Evolutionary conservation across 768 basidiomycete species (phyloP).

Genomic region (Amanita brunnescens): DNA sequence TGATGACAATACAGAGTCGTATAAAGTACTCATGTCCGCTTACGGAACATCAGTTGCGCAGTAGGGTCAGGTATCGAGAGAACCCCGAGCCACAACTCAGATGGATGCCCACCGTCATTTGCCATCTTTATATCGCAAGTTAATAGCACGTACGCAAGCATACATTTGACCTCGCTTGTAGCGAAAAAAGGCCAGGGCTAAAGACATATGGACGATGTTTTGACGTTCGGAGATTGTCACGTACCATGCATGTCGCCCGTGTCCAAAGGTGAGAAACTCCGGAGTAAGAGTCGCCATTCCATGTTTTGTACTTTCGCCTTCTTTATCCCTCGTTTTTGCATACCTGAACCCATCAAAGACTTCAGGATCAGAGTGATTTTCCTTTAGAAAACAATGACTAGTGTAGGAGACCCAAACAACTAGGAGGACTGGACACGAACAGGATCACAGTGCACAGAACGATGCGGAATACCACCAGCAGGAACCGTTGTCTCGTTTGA

Average conservation of each 20-base stretch:
- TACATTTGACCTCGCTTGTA: conserved; percentile 24
- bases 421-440: neutral
- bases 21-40: conserved; percentile 4
- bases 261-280: conserved; percentile 25
- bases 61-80: conserved; percentile 20
- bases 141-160: conserved; percentile 22
- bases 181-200: conserved; percentile 26
- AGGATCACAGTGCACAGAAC: conserved; percentile 9
- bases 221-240: too few species aligned
- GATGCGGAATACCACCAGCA: conserved; percentile 13
- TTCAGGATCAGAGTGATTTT: conserved; percentile 23
- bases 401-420: neutral
- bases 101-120: conserved; percentile 11
- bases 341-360: conserved; percentile 36
- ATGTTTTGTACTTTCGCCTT: conserved; percentile 19
- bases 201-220: neutral
- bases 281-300: conserved; percentile 20
- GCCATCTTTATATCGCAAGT: conserved; percentile 27
- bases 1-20: too few species aligned
- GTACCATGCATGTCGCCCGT: conserved; percentile 16
- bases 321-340: conserved; percentile 18
- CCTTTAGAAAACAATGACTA: neutral
- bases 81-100: conserved; percentile 10
- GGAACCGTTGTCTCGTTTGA: conserved; percentile 20
- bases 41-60: conserved; percentile 28